phyloP scores from a whole-genome alignment of 2,329 filamentous ascomycete genomes.

The Gyromitra esculenta region DNA sequence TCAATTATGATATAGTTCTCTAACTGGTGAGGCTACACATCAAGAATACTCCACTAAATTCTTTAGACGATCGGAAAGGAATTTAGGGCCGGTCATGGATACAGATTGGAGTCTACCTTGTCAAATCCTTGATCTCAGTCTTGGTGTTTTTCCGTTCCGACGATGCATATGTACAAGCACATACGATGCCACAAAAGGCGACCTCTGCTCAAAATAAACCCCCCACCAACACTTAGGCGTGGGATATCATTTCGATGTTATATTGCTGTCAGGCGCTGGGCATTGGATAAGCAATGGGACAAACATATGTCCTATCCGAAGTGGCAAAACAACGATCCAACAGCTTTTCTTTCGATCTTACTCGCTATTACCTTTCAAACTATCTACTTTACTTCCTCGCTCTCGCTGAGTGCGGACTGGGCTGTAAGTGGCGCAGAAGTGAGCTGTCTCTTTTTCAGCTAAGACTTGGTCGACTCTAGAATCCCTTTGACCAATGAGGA shows the following conservation, averaged over 20 bases:
- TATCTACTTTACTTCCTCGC: constrained; percentile 26
- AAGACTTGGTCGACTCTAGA: constrained; percentile 45
- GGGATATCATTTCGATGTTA: constrained; percentile 20
- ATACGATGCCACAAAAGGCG: constrained; percentile 34
- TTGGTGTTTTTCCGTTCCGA: constrained; percentile 48
- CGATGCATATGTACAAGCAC: constrained; percentile 30
- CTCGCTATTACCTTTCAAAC: constrained; percentile 36
- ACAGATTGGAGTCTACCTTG: constrained; percentile 7
- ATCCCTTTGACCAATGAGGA: constrained; percentile 44
- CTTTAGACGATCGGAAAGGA: constrained; percentile 18
- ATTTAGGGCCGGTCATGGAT: constrained; percentile 13
- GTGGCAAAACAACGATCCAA: constrained; percentile 48
- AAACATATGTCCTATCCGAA: constrained; percentile 40
- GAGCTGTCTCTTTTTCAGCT: constrained; percentile 53
- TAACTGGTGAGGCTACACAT: constrained; percentile 29
- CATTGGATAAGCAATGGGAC: constrained; percentile 12
- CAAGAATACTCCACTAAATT: not conserved
- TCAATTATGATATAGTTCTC: constrained; percentile 30
- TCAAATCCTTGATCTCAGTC: constrained; percentile 29
- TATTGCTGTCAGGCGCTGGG: constrained; percentile 10
- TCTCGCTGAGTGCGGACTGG: constrained; percentile 34
- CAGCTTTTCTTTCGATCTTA: constrained; percentile 51
- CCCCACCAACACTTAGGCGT: constrained; percentile 13
- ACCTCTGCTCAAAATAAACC: constrained; percentile 26
- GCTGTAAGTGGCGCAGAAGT: constrained; percentile 46